Percentiles rank a stretch among this genome's conserved stretches.
Evolutionary conservation across 495 filamentous ascomycete species (phyloP).

Genomic region (Xylaria curta): DNA sequence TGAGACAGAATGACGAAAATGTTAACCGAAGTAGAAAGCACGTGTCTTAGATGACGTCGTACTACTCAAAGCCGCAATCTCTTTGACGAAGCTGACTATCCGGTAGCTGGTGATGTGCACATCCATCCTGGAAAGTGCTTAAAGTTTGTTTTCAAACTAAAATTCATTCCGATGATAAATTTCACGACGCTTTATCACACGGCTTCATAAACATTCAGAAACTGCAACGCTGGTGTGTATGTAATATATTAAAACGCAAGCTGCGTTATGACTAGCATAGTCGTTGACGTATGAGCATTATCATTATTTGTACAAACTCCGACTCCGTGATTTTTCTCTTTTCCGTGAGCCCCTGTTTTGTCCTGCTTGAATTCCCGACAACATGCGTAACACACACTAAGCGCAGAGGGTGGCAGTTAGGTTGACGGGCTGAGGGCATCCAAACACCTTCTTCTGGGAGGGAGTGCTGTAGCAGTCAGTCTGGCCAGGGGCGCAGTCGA

Average conservation of each 20-base stretch:
- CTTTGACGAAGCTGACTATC: not conserved
- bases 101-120: not conserved
- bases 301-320: conserved; percentile 5
- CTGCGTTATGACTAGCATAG: not conserved
- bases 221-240: not conserved
- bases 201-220: not conserved
- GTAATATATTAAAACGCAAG: not conserved
- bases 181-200: not conserved
- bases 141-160: not conserved
- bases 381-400: conserved; percentile 7
- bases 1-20: not conserved
- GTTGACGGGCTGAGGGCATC: conserved; percentile 38
- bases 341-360: conserved; percentile 4
- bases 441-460: conserved; percentile 34
- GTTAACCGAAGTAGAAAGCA: not conserved
- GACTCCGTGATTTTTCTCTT: not conserved
- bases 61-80: not conserved
- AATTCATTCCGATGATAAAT: not conserved
- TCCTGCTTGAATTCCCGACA: conserved; percentile 5
- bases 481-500: conserved; percentile 35
- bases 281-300: conserved; percentile 1
- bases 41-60: not conserved
- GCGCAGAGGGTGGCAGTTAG: conserved; percentile 30
- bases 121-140: not conserved
- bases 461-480: conserved; percentile 38